A percentile compares a stretch with the other conserved stretches of the same genome.
Conservation (phyloP, 257 asterid species). For the Solanum gandarillasii region DNA sequence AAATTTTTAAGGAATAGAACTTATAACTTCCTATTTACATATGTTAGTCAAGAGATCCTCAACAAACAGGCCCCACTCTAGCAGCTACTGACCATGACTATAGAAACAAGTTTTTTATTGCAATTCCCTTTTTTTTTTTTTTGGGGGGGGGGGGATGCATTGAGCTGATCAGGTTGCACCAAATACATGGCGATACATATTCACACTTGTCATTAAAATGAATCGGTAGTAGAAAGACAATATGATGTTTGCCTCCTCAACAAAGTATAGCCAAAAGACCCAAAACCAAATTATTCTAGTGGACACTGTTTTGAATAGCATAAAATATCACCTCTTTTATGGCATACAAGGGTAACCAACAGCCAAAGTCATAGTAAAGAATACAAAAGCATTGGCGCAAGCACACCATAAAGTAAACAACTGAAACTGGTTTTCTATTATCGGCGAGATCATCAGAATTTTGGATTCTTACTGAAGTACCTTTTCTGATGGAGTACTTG, state of each 20-base stretch:
- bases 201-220: not conserved
- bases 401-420: not conserved
- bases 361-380: not conserved
- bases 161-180: not conserved
- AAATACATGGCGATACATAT: not conserved
- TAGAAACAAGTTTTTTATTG: not conserved
- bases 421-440: not conserved
- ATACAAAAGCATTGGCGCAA: not conserved
- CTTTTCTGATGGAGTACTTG: conserved; percentile 41
- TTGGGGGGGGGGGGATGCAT: too few relatives aligned
- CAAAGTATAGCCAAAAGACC: not conserved
- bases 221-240: not conserved
- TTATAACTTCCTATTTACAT: not conserved
- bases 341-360: not conserved
- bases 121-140: not conserved
- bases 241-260: not conserved
- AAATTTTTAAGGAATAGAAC: not conserved
- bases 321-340: not conserved
- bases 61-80: not conserved
- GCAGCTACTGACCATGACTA: not conserved
- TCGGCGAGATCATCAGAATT: not conserved
- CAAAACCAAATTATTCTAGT: not conserved
- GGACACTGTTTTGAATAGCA: not conserved
- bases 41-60: not conserved
- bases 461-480: conserved; percentile 10